These are phyloP conservation scores for Paecilomyces sp. DNA, from an alignment of 2,329 filamentous ascomycete genomes.

Conservation along the genomic window DNA sequence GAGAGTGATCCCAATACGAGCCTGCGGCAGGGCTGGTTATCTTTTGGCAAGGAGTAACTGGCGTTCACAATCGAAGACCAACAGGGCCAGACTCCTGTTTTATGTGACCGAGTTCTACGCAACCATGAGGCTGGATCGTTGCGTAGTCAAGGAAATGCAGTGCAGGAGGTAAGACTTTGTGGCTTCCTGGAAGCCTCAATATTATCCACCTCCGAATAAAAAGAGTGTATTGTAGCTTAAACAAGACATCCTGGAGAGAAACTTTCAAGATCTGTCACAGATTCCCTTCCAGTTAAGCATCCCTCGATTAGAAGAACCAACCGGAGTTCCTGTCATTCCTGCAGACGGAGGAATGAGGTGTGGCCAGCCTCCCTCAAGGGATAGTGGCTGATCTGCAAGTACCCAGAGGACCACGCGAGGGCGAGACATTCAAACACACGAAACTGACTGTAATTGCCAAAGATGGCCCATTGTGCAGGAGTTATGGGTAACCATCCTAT, in stretches of 20 bases:
- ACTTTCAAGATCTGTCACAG: background rate
- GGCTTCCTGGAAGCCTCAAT: background rate
- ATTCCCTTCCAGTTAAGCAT: background rate
- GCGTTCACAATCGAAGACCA: background rate
- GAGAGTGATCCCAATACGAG: background rate
- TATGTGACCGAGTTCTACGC: background rate
- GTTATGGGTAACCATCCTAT: background rate
- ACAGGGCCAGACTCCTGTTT: background rate
- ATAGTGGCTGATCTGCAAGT: background rate
- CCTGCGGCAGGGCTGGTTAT: background rate
- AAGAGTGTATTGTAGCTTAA: background rate
- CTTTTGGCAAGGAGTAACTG: background rate
- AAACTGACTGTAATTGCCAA: background rate
- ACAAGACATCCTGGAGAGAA: background rate
- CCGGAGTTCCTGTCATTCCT: background rate
- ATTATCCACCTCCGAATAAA: background rate
- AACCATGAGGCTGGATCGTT: background rate
- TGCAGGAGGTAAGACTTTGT: background rate
- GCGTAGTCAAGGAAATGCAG: background rate
- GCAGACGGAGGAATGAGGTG: background rate
- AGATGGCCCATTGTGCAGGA: background rate
- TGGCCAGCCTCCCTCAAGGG: background rate
- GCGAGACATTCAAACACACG: background rate
- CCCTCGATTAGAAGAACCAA: background rate
- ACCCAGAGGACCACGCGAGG: background rate